phyloP scores from a whole-genome alignment of 2,329 filamentous ascomycete species.

The Seiridium unicorne region DNA sequence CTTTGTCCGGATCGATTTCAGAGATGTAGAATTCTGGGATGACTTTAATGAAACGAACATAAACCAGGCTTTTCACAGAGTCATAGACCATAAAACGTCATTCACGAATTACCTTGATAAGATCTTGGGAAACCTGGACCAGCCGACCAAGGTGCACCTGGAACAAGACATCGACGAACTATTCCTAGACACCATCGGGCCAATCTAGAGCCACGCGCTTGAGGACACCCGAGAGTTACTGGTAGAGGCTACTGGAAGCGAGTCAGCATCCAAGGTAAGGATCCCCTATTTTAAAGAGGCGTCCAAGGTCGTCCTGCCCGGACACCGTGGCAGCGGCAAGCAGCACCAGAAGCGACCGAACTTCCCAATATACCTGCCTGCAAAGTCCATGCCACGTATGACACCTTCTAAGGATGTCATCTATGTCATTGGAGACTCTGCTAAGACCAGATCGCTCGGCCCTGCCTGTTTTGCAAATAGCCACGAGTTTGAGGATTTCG shows the following conservation, averaged over 20 bases:
- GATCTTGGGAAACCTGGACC: neutral
- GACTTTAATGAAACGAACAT: neutral
- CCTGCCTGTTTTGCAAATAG: neutral
- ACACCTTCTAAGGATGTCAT: neutral
- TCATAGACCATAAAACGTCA: neutral
- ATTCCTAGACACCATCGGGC: neutral
- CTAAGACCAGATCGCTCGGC: neutral
- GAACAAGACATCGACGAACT: neutral
- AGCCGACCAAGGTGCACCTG: neutral
- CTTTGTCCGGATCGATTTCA: neutral
- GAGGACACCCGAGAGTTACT: neutral
- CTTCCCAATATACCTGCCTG: conserved; percentile 5
- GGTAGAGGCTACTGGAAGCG: neutral
- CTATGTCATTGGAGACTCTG: conserved; percentile 2
- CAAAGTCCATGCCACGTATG: neutral
- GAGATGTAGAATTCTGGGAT: neutral
- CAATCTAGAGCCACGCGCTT: neutral
- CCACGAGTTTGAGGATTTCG: neutral
- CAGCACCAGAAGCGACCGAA: neutral
- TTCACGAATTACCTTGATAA: neutral
- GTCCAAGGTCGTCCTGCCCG: neutral
- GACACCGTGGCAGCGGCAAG: neutral
- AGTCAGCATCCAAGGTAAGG: neutral
- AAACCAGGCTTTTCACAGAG: neutral
- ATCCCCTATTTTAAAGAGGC: neutral